Base-by-base conservation (phyloP, 768 basidiomycete genomes). In the Ramaria rubella region DNA sequence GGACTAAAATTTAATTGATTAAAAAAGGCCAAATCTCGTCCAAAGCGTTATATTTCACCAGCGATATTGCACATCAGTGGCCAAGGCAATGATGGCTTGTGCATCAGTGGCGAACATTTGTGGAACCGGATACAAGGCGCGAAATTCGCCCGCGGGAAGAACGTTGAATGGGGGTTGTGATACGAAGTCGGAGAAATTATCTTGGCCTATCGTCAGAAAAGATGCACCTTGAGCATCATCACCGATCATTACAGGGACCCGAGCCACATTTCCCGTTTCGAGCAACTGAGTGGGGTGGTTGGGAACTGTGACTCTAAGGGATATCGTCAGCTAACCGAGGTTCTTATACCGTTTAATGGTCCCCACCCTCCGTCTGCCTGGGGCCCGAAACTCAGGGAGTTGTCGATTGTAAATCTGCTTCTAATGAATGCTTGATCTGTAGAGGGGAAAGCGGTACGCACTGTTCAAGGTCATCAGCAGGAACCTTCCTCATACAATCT, bases 141-240 rank as follows among this genome's bases (percentile, higher is more conserved):
- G 55, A 7, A 56, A 38, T 49, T 56, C 43, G 26, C 48, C 43
- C 11, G 43, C 43, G 31, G 43, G 43, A n/a, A 56, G 30, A 27
- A 14, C 15, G 36, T 56, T 49, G 23, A 46, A 56, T 19, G 55
- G 55, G 8, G 55, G 55, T 34, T 48, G 55, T 2, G 55, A 27
- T 3, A 56, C 31, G n/a, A 56, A 46, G 24, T 46, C 55, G 12
- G 55, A 30, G 33, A 56, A 56, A 27, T 56, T 56, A 34, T 56
- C 34, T 34, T 29, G 19, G 27, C 55, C 55, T 24, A 56, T 49
- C 2, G 55, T 56, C 19, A 56, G 17, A 45, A 56, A 56, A 19
- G 55, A 56, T 7, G 19, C 43, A 17, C 55, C 55, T 49, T 48
- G 21, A 33, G 45, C 12, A 49, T 56, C 43, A 21, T 56, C 55